A percentile compares a stretch with the other conserved stretches of the same genome.
phyloP scores from a whole-genome alignment of 352 stramenopile species.

The Pythium graminicola region DNA sequence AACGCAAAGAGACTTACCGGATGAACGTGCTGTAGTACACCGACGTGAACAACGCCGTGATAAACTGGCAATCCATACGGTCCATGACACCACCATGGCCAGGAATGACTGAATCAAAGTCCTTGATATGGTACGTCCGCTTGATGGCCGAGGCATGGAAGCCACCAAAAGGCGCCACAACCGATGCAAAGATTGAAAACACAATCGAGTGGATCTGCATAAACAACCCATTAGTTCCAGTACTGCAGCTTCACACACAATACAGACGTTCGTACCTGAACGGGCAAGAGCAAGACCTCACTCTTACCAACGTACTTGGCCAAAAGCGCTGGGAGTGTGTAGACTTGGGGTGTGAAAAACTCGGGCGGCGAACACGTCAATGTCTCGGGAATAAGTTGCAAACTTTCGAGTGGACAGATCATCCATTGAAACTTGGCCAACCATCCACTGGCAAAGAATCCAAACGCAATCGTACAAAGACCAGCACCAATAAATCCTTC shows the following conservation, averaged over 20 bases:
- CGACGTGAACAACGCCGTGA: conserved; percentile 93
- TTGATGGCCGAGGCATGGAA: conserved; percentile 99
- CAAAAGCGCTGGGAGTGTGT: conserved; percentile 68
- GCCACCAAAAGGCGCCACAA: conserved; percentile 98
- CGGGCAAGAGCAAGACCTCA: conserved; percentile 80
- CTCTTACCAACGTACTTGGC: conserved; percentile 68
- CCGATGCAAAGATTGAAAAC: conserved; percentile 95
- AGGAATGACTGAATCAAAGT: conserved; percentile 98
- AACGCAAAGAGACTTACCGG: conserved; percentile 33
- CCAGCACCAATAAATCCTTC: conserved; percentile 98
- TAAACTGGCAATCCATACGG: conserved; percentile 96
- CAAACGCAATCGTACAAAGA: conserved; percentile 94
- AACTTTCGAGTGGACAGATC: conserved; percentile 87
- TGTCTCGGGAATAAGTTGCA: conserved; percentile 64
- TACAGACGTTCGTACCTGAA: conserved; percentile 57
- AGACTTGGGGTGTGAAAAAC: conserved; percentile 55
- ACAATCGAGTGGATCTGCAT: conserved; percentile 94
- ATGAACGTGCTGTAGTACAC: conserved; percentile 98
- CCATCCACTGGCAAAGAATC: conserved; percentile 88
- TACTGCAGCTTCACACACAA: background rate
- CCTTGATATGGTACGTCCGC: conserved; percentile 98
- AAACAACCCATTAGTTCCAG: conserved; percentile 11
- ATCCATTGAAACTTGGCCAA: conserved; percentile 92
- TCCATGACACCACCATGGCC: conserved; percentile 97
- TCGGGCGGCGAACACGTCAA: conserved; percentile 54